Conservation (phyloP, 2,329 filamentous ascomycete species). For the Cladosporium halotolerans region DNA sequence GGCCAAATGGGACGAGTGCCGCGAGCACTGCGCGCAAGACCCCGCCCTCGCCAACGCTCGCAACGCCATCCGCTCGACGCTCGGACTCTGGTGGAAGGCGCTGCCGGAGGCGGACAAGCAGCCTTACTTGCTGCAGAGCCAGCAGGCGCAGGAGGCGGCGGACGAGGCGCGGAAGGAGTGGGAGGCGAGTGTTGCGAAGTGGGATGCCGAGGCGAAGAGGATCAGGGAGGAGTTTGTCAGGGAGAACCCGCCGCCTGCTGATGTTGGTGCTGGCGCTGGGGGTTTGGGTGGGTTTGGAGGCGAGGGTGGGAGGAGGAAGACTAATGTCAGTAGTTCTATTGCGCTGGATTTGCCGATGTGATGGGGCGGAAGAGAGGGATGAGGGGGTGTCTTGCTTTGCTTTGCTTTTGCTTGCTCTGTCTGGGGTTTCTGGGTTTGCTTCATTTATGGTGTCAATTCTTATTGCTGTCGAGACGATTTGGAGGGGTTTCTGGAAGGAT, state of each 20-base stretch:
- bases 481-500: too few species aligned
- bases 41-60: constrained; percentile 60
- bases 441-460: too few species aligned
- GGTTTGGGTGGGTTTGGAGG: constrained; percentile 4
- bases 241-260: constrained; percentile 20
- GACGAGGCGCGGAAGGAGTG: constrained; percentile 52
- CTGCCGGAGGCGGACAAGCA: constrained; percentile 62
- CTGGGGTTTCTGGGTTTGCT: too few species aligned
- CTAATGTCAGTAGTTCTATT: constrained; percentile 27
- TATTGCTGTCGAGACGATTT: too few species aligned
- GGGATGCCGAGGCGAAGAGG: constrained; percentile 61
- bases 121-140: constrained; percentile 71
- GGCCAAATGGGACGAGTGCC: constrained; percentile 57
- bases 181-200: constrained; percentile 57
- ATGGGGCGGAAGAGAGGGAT: neutral
- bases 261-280: neutral
- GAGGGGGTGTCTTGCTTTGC: neutral
- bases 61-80: constrained; percentile 73
- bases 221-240: constrained; percentile 39
- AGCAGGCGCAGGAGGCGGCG: constrained; percentile 63
- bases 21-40: constrained; percentile 57
- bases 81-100: constrained; percentile 87
- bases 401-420: neutral
- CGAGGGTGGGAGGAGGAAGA: constrained; percentile 25
- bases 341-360: constrained; percentile 20